Conservation (phyloP, 495 filamentous ascomycete species). For the Sordaria brevicollis region DNA sequence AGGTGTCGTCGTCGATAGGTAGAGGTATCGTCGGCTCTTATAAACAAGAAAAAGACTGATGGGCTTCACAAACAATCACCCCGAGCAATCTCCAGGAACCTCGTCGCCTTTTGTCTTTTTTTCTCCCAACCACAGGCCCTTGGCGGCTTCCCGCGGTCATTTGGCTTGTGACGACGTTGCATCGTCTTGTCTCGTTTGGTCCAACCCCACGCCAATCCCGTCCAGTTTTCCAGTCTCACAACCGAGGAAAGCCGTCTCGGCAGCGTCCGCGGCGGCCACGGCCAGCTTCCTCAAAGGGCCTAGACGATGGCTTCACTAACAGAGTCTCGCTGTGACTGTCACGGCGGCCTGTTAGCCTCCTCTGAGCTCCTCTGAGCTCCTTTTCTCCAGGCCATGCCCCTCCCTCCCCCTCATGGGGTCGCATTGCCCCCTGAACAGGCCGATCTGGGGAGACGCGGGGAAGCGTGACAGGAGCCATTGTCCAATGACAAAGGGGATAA, state of each 20-base stretch:
- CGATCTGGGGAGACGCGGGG: slow-evolving; percentile 5
- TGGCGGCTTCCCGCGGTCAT: background rate
- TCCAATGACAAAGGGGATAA: slow-evolving; percentile 11
- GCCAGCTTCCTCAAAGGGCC: background rate
- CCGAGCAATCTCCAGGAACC: background rate
- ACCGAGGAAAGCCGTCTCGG: background rate
- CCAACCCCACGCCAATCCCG: background rate
- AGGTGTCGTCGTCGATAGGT: background rate
- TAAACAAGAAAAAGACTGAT: background rate
- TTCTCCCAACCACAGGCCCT: background rate
- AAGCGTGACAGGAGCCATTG: slow-evolving; percentile 11
- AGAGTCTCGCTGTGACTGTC: background rate
- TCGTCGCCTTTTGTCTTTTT: background rate
- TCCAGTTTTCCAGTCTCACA: background rate
- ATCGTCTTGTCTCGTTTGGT: background rate
- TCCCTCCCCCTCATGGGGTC: background rate
- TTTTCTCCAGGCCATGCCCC: slow-evolving; percentile 6
- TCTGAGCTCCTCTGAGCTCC: background rate
- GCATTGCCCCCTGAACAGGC: slow-evolving; percentile 13
- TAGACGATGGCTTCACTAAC: background rate
- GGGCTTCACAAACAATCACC: background rate
- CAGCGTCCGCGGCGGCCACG: background rate
- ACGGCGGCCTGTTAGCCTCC: background rate
- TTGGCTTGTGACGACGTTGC: background rate
- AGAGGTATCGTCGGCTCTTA: too few species aligned